A percentile compares a stretch with the other conserved stretches of the same genome.
phyloP scores from a whole-genome alignment of 176 grass and related monocot genomes.

The Bothriochloa decipiens region DNA sequence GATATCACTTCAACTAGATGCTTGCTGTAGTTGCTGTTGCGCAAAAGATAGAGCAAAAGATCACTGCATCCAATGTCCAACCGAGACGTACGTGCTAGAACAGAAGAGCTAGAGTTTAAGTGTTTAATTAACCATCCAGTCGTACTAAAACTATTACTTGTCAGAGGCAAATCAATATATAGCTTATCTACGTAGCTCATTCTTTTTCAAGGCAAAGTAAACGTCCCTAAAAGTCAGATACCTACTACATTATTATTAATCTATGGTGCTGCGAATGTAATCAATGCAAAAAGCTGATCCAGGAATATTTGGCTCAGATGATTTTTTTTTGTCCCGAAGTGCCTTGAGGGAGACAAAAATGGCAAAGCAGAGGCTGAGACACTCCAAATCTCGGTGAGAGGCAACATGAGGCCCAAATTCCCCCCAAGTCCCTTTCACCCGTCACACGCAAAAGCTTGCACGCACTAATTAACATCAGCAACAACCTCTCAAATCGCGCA shows the following conservation, averaged over 20 bases:
- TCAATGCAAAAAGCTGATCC: background rate
- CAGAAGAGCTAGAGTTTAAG: background rate
- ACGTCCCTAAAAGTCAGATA: background rate
- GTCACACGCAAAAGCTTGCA: conserved; percentile 16
- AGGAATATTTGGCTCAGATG: conserved; percentile 6
- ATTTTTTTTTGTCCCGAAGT: background rate
- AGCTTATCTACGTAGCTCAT: background rate
- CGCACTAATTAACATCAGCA: conserved; percentile 35
- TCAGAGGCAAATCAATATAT: background rate
- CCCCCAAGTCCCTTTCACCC: background rate
- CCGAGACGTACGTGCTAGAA: background rate
- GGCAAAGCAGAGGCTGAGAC: conserved; percentile 18
- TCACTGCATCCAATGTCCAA: background rate
- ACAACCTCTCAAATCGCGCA: background rate
- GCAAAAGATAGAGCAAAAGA: background rate
- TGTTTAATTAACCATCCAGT: too few species aligned
- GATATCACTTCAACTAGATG: too few species aligned
- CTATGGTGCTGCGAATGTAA: too few species aligned
- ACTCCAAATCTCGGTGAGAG: conserved; percentile 12
- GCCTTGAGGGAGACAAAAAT: conserved; percentile 29
- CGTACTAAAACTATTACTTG: too few species aligned
- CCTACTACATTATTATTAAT: background rate
- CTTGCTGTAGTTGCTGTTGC: background rate
- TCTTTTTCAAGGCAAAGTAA: background rate
- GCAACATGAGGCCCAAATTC: conserved; percentile 35